phyloP scores from a whole-genome alignment of 2,329 filamentous ascomycete species.

The Colletotrichum graminicola region DNA sequence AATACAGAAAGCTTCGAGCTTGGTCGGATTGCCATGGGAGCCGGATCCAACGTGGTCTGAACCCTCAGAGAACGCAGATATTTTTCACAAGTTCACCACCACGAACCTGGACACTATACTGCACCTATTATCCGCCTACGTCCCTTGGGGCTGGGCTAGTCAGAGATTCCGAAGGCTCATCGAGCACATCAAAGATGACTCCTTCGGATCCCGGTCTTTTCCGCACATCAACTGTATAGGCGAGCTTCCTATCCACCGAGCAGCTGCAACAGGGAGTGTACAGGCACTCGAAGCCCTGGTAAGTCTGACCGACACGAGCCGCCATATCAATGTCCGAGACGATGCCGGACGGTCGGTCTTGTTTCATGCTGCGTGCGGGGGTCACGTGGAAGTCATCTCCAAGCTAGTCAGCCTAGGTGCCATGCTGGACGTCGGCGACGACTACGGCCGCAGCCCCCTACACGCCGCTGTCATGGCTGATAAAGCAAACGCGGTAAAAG shows the following conservation, averaged over 20 bases:
- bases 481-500: not conserved
- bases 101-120: not conserved
- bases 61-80: not conserved
- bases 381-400: not conserved
- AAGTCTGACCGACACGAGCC: not conserved
- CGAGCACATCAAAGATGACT: not conserved
- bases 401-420: not conserved
- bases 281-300: not conserved
- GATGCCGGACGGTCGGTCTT: conserved; percentile 9
- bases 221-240: conserved; percentile 13
- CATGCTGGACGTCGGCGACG: not conserved
- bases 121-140: conserved; percentile 12
- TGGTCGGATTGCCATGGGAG: not conserved
- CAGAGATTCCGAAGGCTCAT: not conserved
- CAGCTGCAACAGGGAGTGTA: not conserved
- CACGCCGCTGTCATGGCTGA: conserved; percentile 24
- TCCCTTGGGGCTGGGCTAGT: not conserved
- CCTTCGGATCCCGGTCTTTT: not conserved
- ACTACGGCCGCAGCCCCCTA: conserved; percentile 23
- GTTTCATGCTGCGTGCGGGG: conserved; percentile 29
- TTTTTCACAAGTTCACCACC: conserved; percentile 13
- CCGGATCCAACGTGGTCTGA: not conserved
- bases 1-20: fast-evolving
- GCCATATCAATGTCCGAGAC: not conserved
- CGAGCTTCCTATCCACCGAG: conserved; percentile 20